These are phyloP conservation scores for Rhodotorula graminis DNA, from an alignment of 768 basidiomycete genomes.

Conservation along the genomic window DNA sequence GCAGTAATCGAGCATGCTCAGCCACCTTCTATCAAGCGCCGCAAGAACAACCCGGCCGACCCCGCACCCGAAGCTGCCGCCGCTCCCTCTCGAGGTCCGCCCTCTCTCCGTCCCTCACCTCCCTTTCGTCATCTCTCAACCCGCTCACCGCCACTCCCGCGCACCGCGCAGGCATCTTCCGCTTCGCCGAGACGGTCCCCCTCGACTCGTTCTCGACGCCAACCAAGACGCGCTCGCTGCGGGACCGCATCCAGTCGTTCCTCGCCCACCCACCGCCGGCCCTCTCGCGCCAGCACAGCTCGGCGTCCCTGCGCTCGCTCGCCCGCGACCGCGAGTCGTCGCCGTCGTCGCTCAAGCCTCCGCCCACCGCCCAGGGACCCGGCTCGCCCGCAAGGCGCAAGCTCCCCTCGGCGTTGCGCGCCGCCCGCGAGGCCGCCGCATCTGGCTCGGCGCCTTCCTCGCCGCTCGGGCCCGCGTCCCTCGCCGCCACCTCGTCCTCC, in stretches of 20 bases:
- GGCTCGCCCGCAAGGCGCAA: slow-evolving; percentile 5
- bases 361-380: neutral
- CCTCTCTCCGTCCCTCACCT: neutral
- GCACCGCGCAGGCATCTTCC: slow-evolving; percentile 29
- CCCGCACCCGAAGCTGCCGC: neutral
- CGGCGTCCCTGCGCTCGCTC: slow-evolving; percentile 1
- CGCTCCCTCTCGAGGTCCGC: neutral
- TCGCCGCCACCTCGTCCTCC: neutral
- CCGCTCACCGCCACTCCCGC: neutral
- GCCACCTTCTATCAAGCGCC: neutral
- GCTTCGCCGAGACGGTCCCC: slow-evolving; percentile 39
- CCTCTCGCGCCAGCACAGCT: slow-evolving; percentile 4
- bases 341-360: neutral
- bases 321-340: neutral
- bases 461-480: neutral
- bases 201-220: slow-evolving; percentile 32
- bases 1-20: slow-evolving; percentile 34
- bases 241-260: slow-evolving; percentile 28
- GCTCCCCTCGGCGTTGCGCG: slow-evolving; percentile 22
- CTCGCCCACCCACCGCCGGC: slow-evolving; percentile 14
- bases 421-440: neutral
- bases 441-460: neutral
- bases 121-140: neutral
- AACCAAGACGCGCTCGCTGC: slow-evolving; percentile 24
- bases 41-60: neutral